Percentiles rank a stretch among this genome's conserved stretches.
Conservation (phyloP, 768 basidiomycete species). For the Russula ochroleuca region DNA sequence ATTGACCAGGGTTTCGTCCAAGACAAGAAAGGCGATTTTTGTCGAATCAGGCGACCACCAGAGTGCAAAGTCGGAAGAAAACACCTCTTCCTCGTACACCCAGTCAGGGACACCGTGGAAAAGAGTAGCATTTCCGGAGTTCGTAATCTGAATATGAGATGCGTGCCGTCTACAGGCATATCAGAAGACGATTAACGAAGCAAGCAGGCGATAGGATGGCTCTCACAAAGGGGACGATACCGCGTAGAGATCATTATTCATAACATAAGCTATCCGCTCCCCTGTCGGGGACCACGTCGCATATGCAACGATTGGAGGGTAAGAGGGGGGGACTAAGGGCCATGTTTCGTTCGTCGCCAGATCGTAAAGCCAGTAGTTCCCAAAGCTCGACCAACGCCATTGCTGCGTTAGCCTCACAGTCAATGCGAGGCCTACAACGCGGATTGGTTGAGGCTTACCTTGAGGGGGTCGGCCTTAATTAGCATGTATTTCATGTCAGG, state of each 20-base stretch:
- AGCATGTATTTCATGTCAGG: constrained; percentile 89
- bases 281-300: constrained; percentile 86
- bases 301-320: constrained; percentile 70
- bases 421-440: constrained; percentile 24
- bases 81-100: constrained; percentile 96
- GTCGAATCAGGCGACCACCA: constrained; percentile 88
- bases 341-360: constrained; percentile 63
- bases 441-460: constrained; percentile 44
- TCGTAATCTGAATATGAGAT: constrained; percentile 69
- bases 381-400: constrained; percentile 90
- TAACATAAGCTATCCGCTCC: constrained; percentile 82
- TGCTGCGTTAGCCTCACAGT: constrained; percentile 46
- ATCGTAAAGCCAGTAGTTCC: constrained; percentile 91
- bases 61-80: constrained; percentile 62
- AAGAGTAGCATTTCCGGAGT: constrained; percentile 71
- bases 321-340: constrained; percentile 62
- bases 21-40: constrained; percentile 77
- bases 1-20: constrained; percentile 85
- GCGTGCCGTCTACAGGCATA: constrained; percentile 35
- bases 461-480: constrained; percentile 66
- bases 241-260: constrained; percentile 85
- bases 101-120: constrained; percentile 97
- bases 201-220: background rate
- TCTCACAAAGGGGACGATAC: constrained; percentile 62
- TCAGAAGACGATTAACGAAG: constrained; percentile 13